Conservation (phyloP, 2,329 filamentous ascomycete species). For the Diaporthe velutina region DNA sequence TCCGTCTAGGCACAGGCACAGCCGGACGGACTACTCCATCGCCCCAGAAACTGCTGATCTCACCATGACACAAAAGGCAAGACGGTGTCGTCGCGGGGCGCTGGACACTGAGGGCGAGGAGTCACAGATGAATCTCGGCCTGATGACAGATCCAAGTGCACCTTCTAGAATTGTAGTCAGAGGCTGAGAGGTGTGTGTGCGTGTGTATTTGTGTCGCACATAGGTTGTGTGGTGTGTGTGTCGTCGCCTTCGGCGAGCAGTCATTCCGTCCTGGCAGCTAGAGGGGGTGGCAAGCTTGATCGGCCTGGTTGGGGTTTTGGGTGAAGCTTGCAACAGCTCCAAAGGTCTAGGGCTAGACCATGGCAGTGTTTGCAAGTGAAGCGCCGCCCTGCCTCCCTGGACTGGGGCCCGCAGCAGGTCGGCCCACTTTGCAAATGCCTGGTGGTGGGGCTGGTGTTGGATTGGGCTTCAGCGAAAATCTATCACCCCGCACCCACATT, state of each 20-base stretch:
- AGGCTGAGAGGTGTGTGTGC: not conserved
- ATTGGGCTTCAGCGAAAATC: constrained; percentile 36
- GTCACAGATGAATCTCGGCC: not conserved
- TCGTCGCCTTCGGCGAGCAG: constrained; percentile 13
- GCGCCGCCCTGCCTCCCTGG: constrained; percentile 3
- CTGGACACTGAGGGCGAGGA: not conserved
- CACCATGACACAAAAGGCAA: constrained; percentile 8
- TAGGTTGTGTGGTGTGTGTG: not conserved
- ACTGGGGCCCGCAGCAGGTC: constrained; percentile 17
- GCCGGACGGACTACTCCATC: not conserved
- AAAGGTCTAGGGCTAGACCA: constrained; percentile 36
- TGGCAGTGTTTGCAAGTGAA: constrained; percentile 34
- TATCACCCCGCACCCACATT: constrained; percentile 38
- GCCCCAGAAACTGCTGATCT: constrained; percentile 18
- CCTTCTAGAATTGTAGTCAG: not conserved
- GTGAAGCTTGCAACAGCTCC: constrained; percentile 25
- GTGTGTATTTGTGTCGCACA: not conserved
- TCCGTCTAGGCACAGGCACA: not conserved
- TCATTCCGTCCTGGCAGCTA: not conserved
- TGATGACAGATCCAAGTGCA: not conserved
- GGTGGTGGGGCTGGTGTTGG: constrained; percentile 35
- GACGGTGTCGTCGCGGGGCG: not conserved
- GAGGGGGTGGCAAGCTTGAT: constrained; percentile 1
- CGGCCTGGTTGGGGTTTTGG: constrained; percentile 8
- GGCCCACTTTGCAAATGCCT: constrained; percentile 37